Base-by-base conservation (phyloP, 2,329 filamentous ascomycete genomes). In the Domatiomyces globalis region DNA sequence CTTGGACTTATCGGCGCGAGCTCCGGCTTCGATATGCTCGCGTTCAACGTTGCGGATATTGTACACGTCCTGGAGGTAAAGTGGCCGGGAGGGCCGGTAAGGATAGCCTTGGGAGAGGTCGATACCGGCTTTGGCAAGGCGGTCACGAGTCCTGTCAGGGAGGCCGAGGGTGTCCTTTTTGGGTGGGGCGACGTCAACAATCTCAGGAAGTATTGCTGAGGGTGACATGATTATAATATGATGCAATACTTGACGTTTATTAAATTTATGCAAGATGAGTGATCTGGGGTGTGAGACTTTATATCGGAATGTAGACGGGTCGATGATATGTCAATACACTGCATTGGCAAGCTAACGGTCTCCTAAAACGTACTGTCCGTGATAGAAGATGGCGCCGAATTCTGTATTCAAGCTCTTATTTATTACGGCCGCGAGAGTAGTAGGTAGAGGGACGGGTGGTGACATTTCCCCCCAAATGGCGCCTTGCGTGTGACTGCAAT, bases 31-130 rank as follows among this genome's bases (percentile, higher is more conserved):
- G 9, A 76, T 59, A 51, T 83, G 73, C 17, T 69, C 65, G 22
- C 74, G 75, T 55, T 75, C 75, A 52, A 74, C 64, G 63, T 77
- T 71, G 17, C 83, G 71, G 61, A 87, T 82, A 46, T 77, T 77
- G 65, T 78, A 79, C 2, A 82, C 80, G 57, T 87, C 83, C 51
- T 87, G 78, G 0, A 86, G 69, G 58, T 80, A 87, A 1, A 86
- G 68, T 0, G 84, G 83, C 46, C 74, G 73, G 0, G 78, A 75
- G 1, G 83, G 83, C 0, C 82, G 77, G 59, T 86, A 85, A 0
- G 84, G 84, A 57, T 87, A 87, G 0, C 83, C 84, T 1, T 78
- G 68, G 0, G 80, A 83, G 1, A 87, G 70, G 61, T 87, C 81
- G 49, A 87, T 75, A 1, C 80, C 82, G 0, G 80, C 81, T 55